A percentile compares a stretch with the other conserved stretches of the same genome.
phyloP scores from a whole-genome alignment of 768 basidiomycete species.

The Chalciporus piperatus region DNA sequence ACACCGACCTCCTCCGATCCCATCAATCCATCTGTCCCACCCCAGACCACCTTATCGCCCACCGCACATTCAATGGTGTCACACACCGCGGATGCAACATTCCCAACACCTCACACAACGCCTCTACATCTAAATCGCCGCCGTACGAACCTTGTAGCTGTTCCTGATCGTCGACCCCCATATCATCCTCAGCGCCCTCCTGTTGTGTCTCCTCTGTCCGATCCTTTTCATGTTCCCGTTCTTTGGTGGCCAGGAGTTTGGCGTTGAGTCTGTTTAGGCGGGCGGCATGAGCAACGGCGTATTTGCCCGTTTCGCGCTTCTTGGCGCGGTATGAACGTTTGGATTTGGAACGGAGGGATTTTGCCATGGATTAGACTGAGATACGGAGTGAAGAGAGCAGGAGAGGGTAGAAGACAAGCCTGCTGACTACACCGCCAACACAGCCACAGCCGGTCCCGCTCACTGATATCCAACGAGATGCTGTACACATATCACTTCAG shows the following conservation, averaged over 20 bases:
- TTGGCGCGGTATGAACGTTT: conserved; percentile 77
- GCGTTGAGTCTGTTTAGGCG: conserved; percentile 68
- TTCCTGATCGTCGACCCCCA: conserved; percentile 4
- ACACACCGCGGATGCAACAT: conserved; percentile 53
- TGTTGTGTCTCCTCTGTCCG: conserved; percentile 34
- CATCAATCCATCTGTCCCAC: neutral
- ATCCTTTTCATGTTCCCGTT: conserved; percentile 33
- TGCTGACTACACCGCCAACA: neutral
- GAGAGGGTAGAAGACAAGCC: neutral
- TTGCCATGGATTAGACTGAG: conserved; percentile 56
- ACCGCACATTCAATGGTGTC: conserved; percentile 12
- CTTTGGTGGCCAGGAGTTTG: conserved; percentile 55
- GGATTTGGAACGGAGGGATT: conserved; percentile 78
- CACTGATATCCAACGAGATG: neutral
- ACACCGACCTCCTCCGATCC: neutral
- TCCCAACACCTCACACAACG: conserved; percentile 44
- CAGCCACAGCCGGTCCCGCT: conserved; percentile 7
- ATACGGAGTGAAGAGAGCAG: neutral
- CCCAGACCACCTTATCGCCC: conserved; percentile 36
- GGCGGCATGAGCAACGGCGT: conserved; percentile 75
- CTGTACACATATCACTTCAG: neutral
- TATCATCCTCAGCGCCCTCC: neutral
- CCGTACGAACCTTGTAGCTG: conserved; percentile 57
- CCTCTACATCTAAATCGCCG: conserved; percentile 7
- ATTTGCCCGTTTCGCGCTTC: conserved; percentile 72